A percentile compares a stretch with the other conserved stretches of the same genome.
These are phyloP conservation scores for Oidiodendron maius DNA, from an alignment of 495 filamentous ascomycete species.

Conservation along the genomic window DNA sequence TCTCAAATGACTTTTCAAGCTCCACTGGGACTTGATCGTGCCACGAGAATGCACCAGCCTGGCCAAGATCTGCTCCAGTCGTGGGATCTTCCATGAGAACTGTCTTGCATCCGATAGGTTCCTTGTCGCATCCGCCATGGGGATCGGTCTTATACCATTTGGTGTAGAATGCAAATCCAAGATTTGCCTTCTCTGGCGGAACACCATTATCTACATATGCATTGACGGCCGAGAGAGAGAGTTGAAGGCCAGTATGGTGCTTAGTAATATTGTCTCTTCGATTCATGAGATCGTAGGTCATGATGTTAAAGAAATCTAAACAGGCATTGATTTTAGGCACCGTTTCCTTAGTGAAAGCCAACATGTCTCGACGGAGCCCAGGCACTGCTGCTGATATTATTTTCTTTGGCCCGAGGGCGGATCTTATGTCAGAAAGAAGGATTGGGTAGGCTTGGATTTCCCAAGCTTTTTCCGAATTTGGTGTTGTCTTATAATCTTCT, in stretches of 20 bases:
- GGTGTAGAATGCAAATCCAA: slow-evolving; percentile 70
- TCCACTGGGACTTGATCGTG: slow-evolving; percentile 41
- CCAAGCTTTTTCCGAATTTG: slow-evolving; percentile 54
- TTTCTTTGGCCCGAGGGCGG: slow-evolving; percentile 52
- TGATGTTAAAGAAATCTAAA: slow-evolving; percentile 71
- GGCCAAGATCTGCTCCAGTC: slow-evolving; percentile 59
- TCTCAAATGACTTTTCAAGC: slow-evolving; percentile 40
- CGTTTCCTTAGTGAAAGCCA: slow-evolving; percentile 61
- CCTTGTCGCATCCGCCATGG: slow-evolving; percentile 32
- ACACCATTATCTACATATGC: slow-evolving; percentile 56
- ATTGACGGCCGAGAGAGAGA: slow-evolving; percentile 48
- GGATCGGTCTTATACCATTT: slow-evolving; percentile 65
- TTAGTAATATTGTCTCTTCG: slow-evolving; percentile 62
- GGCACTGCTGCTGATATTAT: slow-evolving; percentile 67
- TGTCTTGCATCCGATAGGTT: slow-evolving; percentile 58
- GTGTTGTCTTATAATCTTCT: slow-evolving; percentile 62
- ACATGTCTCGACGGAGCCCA: slow-evolving; percentile 62
- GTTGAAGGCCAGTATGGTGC: slow-evolving; percentile 57
- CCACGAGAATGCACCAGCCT: slow-evolving; percentile 56
- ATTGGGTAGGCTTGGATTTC: slow-evolving; percentile 61
- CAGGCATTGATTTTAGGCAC: slow-evolving; percentile 57
- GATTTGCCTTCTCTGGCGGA: slow-evolving; percentile 52
- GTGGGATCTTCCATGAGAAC: slow-evolving; percentile 56
- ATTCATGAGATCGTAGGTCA: slow-evolving; percentile 79
- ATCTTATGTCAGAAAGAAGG: slow-evolving; percentile 54